phyloP scores from a whole-genome alignment of 1,284 basidiomycete genomes.

The Ceratobasidium sp. region DNA sequence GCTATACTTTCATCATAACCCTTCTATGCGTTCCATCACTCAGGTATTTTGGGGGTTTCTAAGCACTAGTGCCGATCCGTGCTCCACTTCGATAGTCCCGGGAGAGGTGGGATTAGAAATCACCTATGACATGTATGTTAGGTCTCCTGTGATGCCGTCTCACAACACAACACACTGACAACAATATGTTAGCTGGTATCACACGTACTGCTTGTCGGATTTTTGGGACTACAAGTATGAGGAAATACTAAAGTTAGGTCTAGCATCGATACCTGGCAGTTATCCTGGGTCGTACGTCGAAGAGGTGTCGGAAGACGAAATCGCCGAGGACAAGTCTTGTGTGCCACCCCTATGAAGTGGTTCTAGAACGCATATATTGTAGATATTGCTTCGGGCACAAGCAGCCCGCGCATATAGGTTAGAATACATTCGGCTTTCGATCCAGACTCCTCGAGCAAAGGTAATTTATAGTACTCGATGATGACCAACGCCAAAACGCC shows the following conservation, averaged over 20 bases:
- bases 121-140: background rate
- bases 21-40: background rate
- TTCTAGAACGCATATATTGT: background rate
- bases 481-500: no score
- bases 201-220: background rate
- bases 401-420: no score
- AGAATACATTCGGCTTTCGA: no score
- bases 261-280: background rate
- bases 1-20: constrained; percentile 1
- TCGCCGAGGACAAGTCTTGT: no score
- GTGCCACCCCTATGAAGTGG: no score
- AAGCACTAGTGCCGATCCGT: background rate
- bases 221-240: constrained; percentile 7
- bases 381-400: no score
- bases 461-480: no score
- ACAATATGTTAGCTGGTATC: background rate
- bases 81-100: background rate
- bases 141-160: background rate
- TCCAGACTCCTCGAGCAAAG: no score
- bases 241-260: background rate
- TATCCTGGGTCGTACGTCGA: background rate
- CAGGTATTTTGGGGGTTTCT: background rate
- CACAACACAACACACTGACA: background rate
- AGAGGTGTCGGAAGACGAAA: no score
- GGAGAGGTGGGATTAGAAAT: background rate